A percentile compares a stretch with the other conserved stretches of the same genome.
These are phyloP conservation scores for Scedosporium boydii DNA, from an alignment of 2,329 filamentous ascomycete genomes.

Conservation along the genomic window DNA sequence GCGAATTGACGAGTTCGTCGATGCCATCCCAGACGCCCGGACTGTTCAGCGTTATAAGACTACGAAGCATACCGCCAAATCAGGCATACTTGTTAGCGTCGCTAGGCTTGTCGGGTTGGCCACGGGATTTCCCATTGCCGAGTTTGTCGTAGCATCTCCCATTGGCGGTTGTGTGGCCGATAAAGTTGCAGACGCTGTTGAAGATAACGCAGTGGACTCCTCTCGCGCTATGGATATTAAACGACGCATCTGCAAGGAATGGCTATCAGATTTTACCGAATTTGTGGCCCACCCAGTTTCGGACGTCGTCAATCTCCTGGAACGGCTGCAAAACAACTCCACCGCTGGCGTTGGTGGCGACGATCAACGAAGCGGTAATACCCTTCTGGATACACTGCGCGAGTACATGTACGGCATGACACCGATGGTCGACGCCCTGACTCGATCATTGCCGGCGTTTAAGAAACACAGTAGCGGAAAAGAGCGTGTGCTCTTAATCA, in stretches of 20 bases:
- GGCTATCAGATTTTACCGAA: background rate
- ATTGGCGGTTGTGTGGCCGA: too few relatives aligned
- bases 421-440: background rate
- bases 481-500: background rate
- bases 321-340: background rate
- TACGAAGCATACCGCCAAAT: too few relatives aligned
- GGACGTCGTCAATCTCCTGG: background rate
- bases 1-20: background rate
- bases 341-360: background rate
- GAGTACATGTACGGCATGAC: background rate
- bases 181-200: background rate
- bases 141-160: too few relatives aligned
- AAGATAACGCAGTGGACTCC: background rate
- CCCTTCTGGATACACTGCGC: background rate
- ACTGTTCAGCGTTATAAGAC: too few relatives aligned
- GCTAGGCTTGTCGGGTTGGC: too few relatives aligned
- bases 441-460: background rate
- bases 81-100: too few relatives aligned
- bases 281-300: background rate
- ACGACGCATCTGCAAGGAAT: background rate
- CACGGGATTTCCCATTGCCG: too few relatives aligned
- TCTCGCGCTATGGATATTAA: background rate
- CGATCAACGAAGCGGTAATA: background rate
- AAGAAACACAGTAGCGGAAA: background rate
- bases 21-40: background rate